phyloP scores from a whole-genome alignment of 2,329 filamentous ascomycete genomes.

The Elsinoe necatrix region DNA sequence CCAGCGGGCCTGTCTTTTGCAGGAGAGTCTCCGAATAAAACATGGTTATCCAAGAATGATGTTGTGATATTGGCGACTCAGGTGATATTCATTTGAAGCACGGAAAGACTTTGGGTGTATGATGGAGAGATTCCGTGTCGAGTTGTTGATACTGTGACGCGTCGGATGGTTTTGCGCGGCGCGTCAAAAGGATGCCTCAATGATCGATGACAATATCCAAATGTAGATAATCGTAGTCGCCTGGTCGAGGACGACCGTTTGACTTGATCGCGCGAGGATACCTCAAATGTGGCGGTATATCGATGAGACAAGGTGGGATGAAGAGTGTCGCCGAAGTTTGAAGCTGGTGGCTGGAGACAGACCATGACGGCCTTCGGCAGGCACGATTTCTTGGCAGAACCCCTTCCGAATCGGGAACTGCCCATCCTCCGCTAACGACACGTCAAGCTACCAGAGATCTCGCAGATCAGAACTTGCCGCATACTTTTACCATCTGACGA shows the following conservation, averaged over 20 bases:
- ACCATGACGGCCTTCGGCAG: background rate
- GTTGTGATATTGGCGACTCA: background rate
- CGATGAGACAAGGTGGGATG: background rate
- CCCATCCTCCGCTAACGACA: constrained; percentile 10
- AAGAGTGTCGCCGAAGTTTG: background rate
- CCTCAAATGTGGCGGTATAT: background rate
- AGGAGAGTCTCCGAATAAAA: constrained; percentile 96
- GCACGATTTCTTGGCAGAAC: background rate
- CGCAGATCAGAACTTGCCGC: background rate
- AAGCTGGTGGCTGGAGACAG: background rate
- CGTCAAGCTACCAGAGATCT: background rate
- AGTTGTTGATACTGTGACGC: constrained; percentile 11
- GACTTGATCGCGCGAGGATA: background rate
- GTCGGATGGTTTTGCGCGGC: constrained; percentile 6
- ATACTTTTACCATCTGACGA: background rate
- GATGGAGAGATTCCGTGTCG: background rate
- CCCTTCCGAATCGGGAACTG: constrained; percentile 9
- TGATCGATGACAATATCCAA: constrained; percentile 2
- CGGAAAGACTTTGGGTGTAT: background rate
- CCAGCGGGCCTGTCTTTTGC: constrained; percentile 92
- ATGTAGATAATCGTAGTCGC: background rate
- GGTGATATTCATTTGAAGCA: background rate
- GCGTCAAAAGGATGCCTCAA: constrained; percentile 4
- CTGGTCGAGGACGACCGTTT: background rate
- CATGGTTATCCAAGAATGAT: constrained; percentile 48